Evolutionary conservation across 768 basidiomycete genomes (phyloP).

Genomic region (Rhizopogon sp.): DNA sequence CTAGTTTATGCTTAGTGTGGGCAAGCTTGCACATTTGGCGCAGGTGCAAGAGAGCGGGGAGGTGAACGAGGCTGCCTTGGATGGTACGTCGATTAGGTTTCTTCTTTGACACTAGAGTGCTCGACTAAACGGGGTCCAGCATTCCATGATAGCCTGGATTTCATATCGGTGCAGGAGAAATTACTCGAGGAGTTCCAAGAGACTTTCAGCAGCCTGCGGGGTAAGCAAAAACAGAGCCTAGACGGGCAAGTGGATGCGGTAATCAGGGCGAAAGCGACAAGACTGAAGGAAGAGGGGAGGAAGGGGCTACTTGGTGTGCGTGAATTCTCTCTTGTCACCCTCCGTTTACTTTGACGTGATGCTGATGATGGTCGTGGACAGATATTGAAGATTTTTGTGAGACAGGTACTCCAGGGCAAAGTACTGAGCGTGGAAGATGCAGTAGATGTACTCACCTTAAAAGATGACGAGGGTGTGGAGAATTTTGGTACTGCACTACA

Average conservation of each 20-base stretch:
- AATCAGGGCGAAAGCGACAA: conserved; percentile 46
- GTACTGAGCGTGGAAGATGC: conserved; percentile 74
- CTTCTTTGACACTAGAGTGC: neutral
- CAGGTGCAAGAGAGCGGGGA: conserved; percentile 40
- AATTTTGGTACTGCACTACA: conserved; percentile 70
- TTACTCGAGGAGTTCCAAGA: conserved; percentile 59
- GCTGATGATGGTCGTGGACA: conserved; percentile 19
- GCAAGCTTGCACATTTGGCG: conserved; percentile 80
- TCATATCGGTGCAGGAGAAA: conserved; percentile 77
- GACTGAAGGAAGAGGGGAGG: conserved; percentile 33
- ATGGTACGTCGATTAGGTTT: conserved; percentile 37
- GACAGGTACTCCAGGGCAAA: conserved; percentile 68
- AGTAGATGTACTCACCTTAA: conserved; percentile 80
- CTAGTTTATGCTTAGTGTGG: conserved; percentile 87
- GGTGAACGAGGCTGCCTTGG: conserved; percentile 48
- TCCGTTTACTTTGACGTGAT: neutral
- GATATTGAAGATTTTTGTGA: conserved; percentile 68
- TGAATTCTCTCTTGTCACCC: neutral
- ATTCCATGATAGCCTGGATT: conserved; percentile 84
- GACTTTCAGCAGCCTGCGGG: conserved; percentile 42
- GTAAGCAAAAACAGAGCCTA: conserved; percentile 51
- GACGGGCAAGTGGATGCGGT: conserved; percentile 68
- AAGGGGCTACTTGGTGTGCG: conserved; percentile 42
- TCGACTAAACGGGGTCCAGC: conserved; percentile 36
- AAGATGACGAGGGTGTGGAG: conserved; percentile 65